Conservation (phyloP, 1,284 basidiomycete species). For the Trametes versicolor region DNA sequence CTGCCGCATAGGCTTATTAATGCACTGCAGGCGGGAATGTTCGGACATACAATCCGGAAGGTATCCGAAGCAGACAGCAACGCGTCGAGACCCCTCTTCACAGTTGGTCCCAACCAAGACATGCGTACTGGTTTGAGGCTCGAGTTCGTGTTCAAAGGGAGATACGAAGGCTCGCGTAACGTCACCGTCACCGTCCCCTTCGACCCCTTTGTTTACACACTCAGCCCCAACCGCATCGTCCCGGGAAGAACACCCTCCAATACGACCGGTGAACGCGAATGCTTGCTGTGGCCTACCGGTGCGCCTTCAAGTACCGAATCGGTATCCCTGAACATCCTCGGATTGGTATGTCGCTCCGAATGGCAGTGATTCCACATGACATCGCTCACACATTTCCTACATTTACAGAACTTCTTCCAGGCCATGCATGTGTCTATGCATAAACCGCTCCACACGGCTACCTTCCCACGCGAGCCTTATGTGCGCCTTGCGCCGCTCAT, state of each 20-base stretch:
- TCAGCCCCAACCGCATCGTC: neutral
- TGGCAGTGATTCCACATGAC: neutral
- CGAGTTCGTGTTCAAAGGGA: neutral
- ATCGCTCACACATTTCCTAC: neutral
- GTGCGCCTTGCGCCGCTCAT: neutral
- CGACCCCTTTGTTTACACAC: neutral
- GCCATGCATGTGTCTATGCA: neutral
- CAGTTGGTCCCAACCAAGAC: neutral
- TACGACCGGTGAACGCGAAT: neutral
- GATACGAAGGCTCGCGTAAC: neutral
- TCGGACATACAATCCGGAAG: neutral
- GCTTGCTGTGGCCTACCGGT: neutral
- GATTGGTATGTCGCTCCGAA: neutral
- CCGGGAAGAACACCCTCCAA: too few relatives aligned
- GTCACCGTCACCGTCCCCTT: neutral
- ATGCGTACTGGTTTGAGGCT: neutral
- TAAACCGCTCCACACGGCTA: neutral
- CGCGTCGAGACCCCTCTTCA: neutral
- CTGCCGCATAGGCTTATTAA: neutral
- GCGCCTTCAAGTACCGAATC: neutral
- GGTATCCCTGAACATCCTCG: neutral
- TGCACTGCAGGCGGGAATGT: neutral
- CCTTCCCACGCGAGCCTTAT: neutral
- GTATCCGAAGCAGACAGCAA: neutral
- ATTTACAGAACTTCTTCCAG: neutral